Base-by-base conservation (phyloP, 148 eudicot species). In the Silene conica region DNA sequence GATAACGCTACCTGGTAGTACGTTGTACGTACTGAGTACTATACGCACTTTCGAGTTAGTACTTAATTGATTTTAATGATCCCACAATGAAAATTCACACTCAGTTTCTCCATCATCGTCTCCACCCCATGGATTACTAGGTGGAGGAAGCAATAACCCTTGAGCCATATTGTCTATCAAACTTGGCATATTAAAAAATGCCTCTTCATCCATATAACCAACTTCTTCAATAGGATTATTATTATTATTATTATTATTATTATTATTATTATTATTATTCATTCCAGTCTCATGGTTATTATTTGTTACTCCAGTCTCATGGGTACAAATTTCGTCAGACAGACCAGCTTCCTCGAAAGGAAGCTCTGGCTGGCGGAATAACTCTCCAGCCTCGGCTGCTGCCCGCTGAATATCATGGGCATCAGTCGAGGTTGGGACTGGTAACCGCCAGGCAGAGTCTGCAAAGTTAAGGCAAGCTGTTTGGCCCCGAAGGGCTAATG, bases 361-460 rank as follows among this genome's bases (percentile, higher is more conserved):
- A 1, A 15, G 23, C 25, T 74, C 76, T 22, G 14, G 28, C 3
- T 80, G 79, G 34, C 80, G 73, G 25, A 88, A 88, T 8, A 72
- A 55, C 63, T 82, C 84, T 0, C 87, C 91, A 1, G 88, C 91
- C 75, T 82, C 85, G 7, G 86, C 75, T 0, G 86, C 86, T 1
- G 83, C 86, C 69, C 64, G 59, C 73, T 76, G 83, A 21, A 80
- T 83, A 8, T 83, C 86, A 60, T 59, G 16, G 4, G 82, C 65
- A 20, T 72, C 69, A 0, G 68, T 25, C 4, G 84, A 77, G 1
- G 65, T 63, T 10, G 86, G 84, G 7, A 73, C 68, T 19, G 77
- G 84, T 66, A 80, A 8, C 12, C 73, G 26, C 79, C 81, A 74
- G 9, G 83, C 83, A 0, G 86, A 83, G 54, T 83, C 86, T 9